Evolutionary conservation across 108 stramenopile genomes (phyloP).

Genomic region (Fragilariopsis cylindrus): DNA sequence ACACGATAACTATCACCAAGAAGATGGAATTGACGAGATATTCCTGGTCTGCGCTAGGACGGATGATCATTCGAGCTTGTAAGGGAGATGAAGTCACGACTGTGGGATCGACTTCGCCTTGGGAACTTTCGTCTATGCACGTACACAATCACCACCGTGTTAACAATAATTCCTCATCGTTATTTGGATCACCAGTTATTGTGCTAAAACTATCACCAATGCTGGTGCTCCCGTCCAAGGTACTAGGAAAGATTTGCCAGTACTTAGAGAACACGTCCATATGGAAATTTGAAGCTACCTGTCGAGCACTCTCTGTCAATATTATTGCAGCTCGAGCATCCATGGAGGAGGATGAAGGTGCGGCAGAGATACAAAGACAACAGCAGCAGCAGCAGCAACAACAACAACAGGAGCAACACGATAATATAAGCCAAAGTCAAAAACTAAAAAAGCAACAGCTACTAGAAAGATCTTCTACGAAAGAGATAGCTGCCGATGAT

Average conservation of each 20-base stretch:
- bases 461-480: neutral
- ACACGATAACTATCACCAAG: slow-evolving; percentile 24
- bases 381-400: neutral
- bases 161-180: neutral
- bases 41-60: slow-evolving; percentile 79
- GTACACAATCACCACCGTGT: neutral
- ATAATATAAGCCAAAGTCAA: neutral
- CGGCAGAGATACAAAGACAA: no score
- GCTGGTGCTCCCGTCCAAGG: slow-evolving; percentile 48
- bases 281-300: slow-evolving; percentile 45
- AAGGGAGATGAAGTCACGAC: slow-evolving; percentile 44
- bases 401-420: neutral
- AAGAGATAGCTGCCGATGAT: neutral
- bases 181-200: slow-evolving; percentile 65
- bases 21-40: slow-evolving; percentile 66
- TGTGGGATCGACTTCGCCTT: neutral
- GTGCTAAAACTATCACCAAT: slow-evolving; percentile 59
- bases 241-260: slow-evolving; percentile 58
- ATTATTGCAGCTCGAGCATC: slow-evolving; percentile 27
- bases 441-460: neutral
- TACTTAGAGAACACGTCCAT: slow-evolving; percentile 44
- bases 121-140: neutral
- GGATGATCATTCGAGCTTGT: slow-evolving; percentile 63
- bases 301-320: slow-evolving; percentile 30
- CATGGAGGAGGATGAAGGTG: slow-evolving; percentile 17